phyloP scores from a whole-genome alignment of 768 basidiomycete species.

The Lanmaoa pseudosensibilis region DNA sequence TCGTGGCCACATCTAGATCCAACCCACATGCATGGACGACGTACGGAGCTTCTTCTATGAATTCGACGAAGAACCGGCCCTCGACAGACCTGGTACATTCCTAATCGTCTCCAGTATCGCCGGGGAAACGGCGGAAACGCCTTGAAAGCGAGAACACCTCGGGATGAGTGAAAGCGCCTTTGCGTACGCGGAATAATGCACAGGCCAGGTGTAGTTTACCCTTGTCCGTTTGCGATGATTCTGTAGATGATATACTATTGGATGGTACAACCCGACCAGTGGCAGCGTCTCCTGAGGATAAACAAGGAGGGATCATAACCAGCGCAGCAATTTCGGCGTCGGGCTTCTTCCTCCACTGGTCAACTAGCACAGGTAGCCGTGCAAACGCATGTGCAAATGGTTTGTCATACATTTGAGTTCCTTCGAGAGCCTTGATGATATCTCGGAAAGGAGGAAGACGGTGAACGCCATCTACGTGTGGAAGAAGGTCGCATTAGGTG shows the following conservation, averaged over 20 bases:
- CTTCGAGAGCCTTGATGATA: neutral
- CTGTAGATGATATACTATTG: neutral
- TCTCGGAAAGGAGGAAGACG: neutral
- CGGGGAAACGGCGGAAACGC: neutral
- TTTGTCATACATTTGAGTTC: neutral
- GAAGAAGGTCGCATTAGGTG: neutral
- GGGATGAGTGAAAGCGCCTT: neutral
- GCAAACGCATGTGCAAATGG: neutral
- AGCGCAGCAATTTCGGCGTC: neutral
- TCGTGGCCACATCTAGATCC: slow-evolving; percentile 7
- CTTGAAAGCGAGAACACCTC: neutral
- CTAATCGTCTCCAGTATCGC: too few species aligned
- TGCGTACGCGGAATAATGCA: neutral
- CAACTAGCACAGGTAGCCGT: neutral
- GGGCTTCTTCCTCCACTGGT: neutral
- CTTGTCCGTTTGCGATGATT: neutral
- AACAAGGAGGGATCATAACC: neutral
- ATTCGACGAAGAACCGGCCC: neutral
- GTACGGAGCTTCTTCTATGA: neutral
- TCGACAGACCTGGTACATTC: neutral
- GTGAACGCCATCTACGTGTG: neutral
- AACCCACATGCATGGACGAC: slow-evolving; percentile 6
- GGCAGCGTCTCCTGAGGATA: neutral
- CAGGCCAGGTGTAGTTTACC: slow-evolving; percentile 10
- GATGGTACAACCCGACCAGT: neutral